Evolutionary conservation across 441 rosid species (phyloP).

Genomic region (Kokia cookei): DNA sequence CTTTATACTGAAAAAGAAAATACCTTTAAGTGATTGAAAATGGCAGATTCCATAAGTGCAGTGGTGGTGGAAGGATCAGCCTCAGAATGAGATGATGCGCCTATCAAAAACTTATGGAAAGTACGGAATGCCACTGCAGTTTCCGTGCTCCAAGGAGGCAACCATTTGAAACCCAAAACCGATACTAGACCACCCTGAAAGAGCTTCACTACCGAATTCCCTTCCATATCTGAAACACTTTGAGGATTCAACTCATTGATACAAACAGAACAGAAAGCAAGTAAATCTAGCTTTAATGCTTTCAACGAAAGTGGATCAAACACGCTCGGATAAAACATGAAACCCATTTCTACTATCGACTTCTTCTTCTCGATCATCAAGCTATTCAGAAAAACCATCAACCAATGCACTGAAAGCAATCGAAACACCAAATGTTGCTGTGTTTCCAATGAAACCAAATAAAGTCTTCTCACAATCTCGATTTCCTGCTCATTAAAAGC

Average conservation of each 20-base stretch:
- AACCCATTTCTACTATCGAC: constrained; percentile 47
- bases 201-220: constrained; percentile 34
- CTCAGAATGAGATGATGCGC: constrained; percentile 63
- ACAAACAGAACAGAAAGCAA: constrained; percentile 57
- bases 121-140: constrained; percentile 84
- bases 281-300: constrained; percentile 78
- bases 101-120: constrained; percentile 76
- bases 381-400: constrained; percentile 59
- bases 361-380: constrained; percentile 41
- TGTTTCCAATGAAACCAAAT: constrained; percentile 63
- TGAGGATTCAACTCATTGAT: constrained; percentile 33
- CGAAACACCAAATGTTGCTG: constrained; percentile 68
- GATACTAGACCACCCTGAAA: constrained; percentile 69
- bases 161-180: constrained; percentile 84
- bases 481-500: constrained; percentile 73
- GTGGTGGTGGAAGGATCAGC: constrained; percentile 48
- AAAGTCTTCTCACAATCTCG: constrained; percentile 61
- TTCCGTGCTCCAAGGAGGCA: constrained; percentile 91
- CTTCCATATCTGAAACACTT: constrained; percentile 17
- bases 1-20: background rate
- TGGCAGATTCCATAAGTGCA: constrained; percentile 49
- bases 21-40: constrained; percentile 71
- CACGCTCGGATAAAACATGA: constrained; percentile 60
- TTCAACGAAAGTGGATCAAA: constrained; percentile 88
- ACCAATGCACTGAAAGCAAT: constrained; percentile 80